These are phyloP conservation scores for Exophiala bonariae DNA, from an alignment of 2,329 filamentous ascomycete species.

Conservation along the genomic window DNA sequence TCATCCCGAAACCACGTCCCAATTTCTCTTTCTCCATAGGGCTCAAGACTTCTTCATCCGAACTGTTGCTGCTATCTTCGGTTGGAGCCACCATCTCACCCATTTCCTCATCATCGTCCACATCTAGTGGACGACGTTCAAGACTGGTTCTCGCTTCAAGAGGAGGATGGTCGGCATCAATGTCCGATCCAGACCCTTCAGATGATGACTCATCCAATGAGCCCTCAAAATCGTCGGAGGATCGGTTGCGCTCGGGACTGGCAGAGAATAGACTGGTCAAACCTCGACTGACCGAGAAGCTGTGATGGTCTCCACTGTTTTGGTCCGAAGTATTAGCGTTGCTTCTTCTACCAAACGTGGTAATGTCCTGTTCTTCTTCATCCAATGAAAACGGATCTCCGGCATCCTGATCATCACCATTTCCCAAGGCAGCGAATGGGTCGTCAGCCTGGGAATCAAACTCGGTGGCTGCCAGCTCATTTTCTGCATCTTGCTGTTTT, in stretches of 20 bases:
- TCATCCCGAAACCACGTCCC: conserved; percentile 18
- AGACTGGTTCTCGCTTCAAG: conserved; percentile 39
- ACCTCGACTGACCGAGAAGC: conserved; percentile 31
- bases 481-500: conserved; percentile 49
- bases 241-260: conserved; percentile 1
- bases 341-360: conserved; percentile 27
- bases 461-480: conserved; percentile 28
- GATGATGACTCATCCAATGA: conserved; percentile 28
- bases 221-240: conserved; percentile 27
- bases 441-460: conserved; percentile 30
- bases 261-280: conserved; percentile 28
- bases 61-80: conserved; percentile 29
- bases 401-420: conserved; percentile 37
- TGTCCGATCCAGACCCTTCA: conserved; percentile 25
- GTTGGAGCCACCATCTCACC: conserved; percentile 47
- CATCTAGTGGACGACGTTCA: conserved; percentile 56
- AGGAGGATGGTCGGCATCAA: conserved; percentile 23
- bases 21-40: conserved; percentile 23
- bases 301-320: conserved; percentile 30
- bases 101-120: conserved; percentile 57
- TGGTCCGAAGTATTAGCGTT: conserved; percentile 16
- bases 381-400: conserved; percentile 30
- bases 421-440: conserved; percentile 36
- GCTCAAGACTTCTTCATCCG: conserved; percentile 28
- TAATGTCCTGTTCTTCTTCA: conserved; percentile 30